Percentiles rank a stretch among this genome's conserved stretches.
phyloP scores from a whole-genome alignment of 176 grass and related monocot genomes.

The Oryza coarctata region DNA sequence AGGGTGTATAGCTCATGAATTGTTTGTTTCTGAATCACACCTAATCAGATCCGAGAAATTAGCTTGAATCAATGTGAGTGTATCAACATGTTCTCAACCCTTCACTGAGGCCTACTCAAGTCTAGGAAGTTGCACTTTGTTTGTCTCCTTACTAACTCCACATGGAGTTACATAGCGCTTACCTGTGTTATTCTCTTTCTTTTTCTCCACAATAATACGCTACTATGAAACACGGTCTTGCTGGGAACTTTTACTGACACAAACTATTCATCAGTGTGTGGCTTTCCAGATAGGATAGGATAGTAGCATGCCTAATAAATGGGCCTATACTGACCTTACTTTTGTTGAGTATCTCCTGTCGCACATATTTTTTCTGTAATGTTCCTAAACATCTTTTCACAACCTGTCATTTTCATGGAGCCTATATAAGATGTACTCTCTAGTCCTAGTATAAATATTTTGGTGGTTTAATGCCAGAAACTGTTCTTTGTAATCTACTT shows the following conservation, averaged over 20 bases:
- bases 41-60: not conserved
- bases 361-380: not conserved
- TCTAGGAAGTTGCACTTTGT: not conserved
- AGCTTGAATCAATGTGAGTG: not conserved
- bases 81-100: not conserved
- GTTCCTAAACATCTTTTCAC: not conserved
- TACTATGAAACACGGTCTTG: not conserved
- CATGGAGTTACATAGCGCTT: not conserved
- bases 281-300: not conserved
- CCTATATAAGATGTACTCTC: not conserved
- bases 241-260: not conserved
- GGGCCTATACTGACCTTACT: not conserved
- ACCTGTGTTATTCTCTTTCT: not conserved
- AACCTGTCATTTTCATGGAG: conserved; percentile 5
- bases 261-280: not conserved
- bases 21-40: not conserved
- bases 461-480: not conserved
- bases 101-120: not conserved
- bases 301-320: not conserved
- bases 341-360: not conserved
- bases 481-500: not conserved
- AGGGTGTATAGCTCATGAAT: not conserved
- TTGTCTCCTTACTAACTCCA: not conserved
- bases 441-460: not conserved
- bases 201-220: not conserved